phyloP scores from a whole-genome alignment of 164 flowering plant genomes.

The Vitis vinifera region ASM3070453v1 NC_081812.1:23151001-23151500 shows the following conservation, averaged over 20 bases:
- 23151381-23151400: constrained; percentile 88
- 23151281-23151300: constrained; percentile 94
- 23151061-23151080: constrained; percentile 95
- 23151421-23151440: constrained; percentile 84
- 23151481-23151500: constrained; percentile 85
- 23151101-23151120: constrained; percentile 95
- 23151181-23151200: constrained; percentile 89
- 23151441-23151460: constrained; percentile 75
- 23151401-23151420: constrained; percentile 65
- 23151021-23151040: constrained; percentile 90
- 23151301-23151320: constrained; percentile 99
- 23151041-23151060: constrained; percentile 87
- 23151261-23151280: constrained; percentile 99
- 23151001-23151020: constrained; percentile 96
- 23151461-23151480: constrained; percentile 91
- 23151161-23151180: constrained; percentile 93
- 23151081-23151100: constrained; percentile 94
- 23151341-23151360: constrained; percentile 90
- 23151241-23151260: constrained; percentile 94
- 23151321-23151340: constrained; percentile 96
- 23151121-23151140: constrained; percentile 98
- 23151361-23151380: constrained; percentile 92
- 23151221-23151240: constrained; percentile 96
- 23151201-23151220: constrained; percentile 94
- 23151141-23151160: constrained; percentile 96